phyloP scores from a whole-genome alignment of 1,139 yeast genomes.

The Blastobotrys raffinosifermentans region DNA sequence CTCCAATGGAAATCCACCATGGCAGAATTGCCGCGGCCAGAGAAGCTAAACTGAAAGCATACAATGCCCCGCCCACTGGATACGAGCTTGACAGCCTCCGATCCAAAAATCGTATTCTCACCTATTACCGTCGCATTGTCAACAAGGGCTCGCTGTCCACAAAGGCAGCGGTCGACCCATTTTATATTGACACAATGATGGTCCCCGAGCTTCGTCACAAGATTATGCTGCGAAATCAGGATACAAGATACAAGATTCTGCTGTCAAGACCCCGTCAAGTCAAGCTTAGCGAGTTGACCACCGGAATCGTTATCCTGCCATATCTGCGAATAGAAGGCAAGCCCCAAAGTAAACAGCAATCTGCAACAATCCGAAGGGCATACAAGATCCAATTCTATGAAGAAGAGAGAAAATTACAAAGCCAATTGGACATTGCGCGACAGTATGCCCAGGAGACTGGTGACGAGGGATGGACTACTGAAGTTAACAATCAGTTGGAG shows the following conservation, averaged over 20 bases:
- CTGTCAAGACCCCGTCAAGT: conserved; percentile 8
- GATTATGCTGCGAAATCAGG: background rate
- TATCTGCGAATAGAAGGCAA: conserved; percentile 11
- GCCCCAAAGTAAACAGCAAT: background rate
- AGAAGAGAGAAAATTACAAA: too few relatives aligned
- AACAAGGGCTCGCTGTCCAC: conserved; percentile 3
- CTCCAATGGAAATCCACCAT: too few relatives aligned
- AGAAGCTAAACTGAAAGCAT: too few relatives aligned
- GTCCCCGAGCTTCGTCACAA: conserved; percentile 16
- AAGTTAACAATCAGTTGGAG: too few relatives aligned
- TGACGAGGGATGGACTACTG: too few relatives aligned
- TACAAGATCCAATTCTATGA: too few relatives aligned
- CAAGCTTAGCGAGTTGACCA: conserved; percentile 9
- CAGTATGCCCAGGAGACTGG: too few relatives aligned
- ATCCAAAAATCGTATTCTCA: background rate
- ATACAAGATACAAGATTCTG: conserved; percentile 9
- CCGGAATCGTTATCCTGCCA: conserved; percentile 18
- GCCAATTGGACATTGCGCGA: too few relatives aligned
- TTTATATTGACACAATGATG: conserved; percentile 18
- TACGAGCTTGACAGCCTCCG: background rate
- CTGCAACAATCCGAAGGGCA: too few relatives aligned
- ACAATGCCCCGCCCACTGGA: background rate
- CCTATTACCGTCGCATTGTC: background rate
- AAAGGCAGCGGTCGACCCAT: conserved; percentile 13
- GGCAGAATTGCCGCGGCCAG: too few relatives aligned